phyloP scores from a whole-genome alignment of 495 filamentous ascomycete species.

The Trichocladium uniseriatum region DNA sequence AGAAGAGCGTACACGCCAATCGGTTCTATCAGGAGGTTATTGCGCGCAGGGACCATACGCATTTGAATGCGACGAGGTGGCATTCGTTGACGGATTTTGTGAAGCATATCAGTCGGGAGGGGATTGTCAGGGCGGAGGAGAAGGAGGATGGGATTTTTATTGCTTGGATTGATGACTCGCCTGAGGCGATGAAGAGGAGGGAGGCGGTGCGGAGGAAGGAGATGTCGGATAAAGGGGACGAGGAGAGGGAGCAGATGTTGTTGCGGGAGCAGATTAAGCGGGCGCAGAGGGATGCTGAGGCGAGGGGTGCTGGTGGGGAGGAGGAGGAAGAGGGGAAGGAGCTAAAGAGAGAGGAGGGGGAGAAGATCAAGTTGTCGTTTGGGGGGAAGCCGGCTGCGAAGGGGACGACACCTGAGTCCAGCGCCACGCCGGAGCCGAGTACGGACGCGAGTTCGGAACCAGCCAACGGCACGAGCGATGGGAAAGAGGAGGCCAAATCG shows the following conservation, averaged over 20 bases:
- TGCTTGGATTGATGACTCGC: constrained; percentile 82
- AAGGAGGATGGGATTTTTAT: constrained; percentile 81
- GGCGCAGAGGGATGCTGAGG: constrained; percentile 51
- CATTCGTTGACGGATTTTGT: constrained; percentile 75
- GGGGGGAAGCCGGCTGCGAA: constrained; percentile 25
- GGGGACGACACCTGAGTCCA: not conserved
- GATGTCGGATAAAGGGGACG: constrained; percentile 76
- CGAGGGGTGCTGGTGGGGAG: constrained; percentile 23
- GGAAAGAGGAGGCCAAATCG: constrained; percentile 10
- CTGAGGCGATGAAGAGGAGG: constrained; percentile 67
- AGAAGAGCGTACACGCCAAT: constrained; percentile 77
- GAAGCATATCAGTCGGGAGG: constrained; percentile 71
- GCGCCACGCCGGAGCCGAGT: constrained; percentile 2
- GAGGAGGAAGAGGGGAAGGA: constrained; percentile 28
- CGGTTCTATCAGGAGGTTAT: constrained; percentile 91
- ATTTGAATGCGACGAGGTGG: constrained; percentile 92
- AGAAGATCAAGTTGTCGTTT: constrained; percentile 76
- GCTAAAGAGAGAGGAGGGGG: constrained; percentile 62
- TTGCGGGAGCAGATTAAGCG: constrained; percentile 72
- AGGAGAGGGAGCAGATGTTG: constrained; percentile 72
- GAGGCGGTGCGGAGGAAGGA: constrained; percentile 79
- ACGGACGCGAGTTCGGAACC: not conserved
- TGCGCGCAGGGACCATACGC: constrained; percentile 69
- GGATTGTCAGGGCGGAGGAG: constrained; percentile 79
- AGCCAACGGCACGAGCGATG: not conserved